Evolutionary conservation across 495 filamentous ascomycete species (phyloP), one percentile per base, ranked within the genome.

Genomic region (Penicillium bialowiezense): DNA sequence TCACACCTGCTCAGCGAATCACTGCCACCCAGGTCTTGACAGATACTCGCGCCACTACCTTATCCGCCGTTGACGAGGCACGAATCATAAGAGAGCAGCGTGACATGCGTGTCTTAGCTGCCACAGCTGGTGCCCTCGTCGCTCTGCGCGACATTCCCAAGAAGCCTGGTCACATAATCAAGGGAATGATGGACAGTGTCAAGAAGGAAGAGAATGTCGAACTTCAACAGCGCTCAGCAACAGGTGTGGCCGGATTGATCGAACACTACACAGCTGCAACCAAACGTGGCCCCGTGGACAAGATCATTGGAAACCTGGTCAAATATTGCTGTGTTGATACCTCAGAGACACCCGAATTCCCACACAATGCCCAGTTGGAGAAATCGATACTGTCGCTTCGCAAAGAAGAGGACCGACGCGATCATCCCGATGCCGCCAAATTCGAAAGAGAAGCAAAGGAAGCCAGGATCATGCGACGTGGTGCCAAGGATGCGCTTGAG

Each of bases 271-370:
- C 89, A 6, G 77, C 79, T 10, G 78, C 81, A 7, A 84, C 87
- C 7, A 86, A 89, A 40, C 78, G 82, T 24, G 87, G 84, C 21
- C 88, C 91, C 2, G 89, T 91, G 18, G 89, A 96, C 59, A 98
- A 98, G 68, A 86, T 98, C 40, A 89, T 95, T 24, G 80, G 85
- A 23, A 98, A 98, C 67, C 66, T 98, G 46, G 87, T 92, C 67
- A 96, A 96, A 57, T 98, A 96, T 69, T 95, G 89, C 60, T 97
- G 93, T 60, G 86, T 95, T 51, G 93, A 98, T 58, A 95, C 91
- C 5, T 93, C 95, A 0, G 93, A 97, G 67, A 97, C 95, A 0
- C 93, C 93, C 7, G 95, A 97, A 58, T 97, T 97, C 65, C 82
- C 82, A 12, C 79, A 81, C 26, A 92, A 95, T 59, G 86, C 82